Conservation (phyloP, 1,284 basidiomycete genomes). For the Mrakiaceae sp. region DNA sequence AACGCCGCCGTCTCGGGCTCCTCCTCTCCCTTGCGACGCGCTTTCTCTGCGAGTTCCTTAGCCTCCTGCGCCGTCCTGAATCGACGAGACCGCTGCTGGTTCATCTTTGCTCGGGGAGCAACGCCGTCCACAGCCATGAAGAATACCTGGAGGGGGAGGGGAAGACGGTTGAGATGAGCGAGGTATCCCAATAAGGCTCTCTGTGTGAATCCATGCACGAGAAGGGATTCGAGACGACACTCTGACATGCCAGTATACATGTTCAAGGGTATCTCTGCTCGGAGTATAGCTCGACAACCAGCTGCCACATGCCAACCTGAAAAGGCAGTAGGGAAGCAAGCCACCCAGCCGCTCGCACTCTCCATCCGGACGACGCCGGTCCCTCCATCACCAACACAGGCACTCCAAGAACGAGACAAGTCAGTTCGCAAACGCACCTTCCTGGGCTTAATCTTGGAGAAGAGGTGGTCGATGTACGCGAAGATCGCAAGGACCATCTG, state of each 20-base stretch:
- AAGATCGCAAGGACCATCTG: constrained; percentile 97
- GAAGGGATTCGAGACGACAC: too few species aligned
- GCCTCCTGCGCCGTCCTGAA: constrained; percentile 93
- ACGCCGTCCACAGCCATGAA: constrained; percentile 99
- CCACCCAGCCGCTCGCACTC: not conserved
- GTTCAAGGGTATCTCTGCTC: too few species aligned
- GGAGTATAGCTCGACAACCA: too few species aligned
- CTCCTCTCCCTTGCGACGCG: constrained; percentile 76
- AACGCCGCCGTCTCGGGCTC: constrained; percentile 89
- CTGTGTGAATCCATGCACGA: too few species aligned
- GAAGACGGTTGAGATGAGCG: not conserved
- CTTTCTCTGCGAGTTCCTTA: constrained; percentile 74
- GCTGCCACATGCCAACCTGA: too few species aligned
- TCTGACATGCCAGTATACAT: too few species aligned
- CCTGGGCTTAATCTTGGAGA: constrained; percentile 93
- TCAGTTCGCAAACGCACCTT: constrained; percentile 39
- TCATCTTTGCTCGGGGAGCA: constrained; percentile 98
- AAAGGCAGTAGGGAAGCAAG: not conserved
- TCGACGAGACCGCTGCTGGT: constrained; percentile 88
- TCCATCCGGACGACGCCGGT: too few species aligned
- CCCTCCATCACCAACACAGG: too few species aligned
- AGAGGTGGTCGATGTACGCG: constrained; percentile 91
- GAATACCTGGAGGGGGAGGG: constrained; percentile 43
- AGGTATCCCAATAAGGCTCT: too few species aligned
- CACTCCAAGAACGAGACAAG: too few species aligned